Percentiles rank a stretch among this genome's conserved stretches.
Conservation (phyloP, 768 basidiomycete genomes). For the Cystoderma amianthinum region DNA sequence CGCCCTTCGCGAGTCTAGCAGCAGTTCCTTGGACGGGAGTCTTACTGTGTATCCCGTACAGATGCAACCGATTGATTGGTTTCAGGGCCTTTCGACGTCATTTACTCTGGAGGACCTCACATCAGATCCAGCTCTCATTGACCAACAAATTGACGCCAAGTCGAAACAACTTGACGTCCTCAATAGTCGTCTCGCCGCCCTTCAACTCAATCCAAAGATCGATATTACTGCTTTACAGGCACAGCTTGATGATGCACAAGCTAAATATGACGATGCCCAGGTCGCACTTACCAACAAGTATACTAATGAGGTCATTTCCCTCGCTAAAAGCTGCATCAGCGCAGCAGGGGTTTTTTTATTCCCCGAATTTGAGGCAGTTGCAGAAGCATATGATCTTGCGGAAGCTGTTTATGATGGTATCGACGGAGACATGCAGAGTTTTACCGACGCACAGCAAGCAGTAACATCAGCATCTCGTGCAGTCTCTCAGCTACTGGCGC, state of each 20-base stretch:
- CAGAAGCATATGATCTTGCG: background rate
- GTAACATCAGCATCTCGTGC: background rate
- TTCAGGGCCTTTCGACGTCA: conserved; percentile 12
- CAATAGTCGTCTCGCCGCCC: conserved; percentile 9
- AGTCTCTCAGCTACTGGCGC: background rate
- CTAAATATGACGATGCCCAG: conserved; percentile 6
- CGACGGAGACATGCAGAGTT: background rate
- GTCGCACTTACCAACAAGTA: conserved; percentile 7
- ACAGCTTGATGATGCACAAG: conserved; percentile 6
- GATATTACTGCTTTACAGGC: conserved; percentile 5
- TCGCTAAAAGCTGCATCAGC: conserved; percentile 11
- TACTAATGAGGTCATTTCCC: conserved; percentile 8
- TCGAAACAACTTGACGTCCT: conserved; percentile 11
- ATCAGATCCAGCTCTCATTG: conserved; percentile 9
- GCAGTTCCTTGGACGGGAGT: conserved; percentile 12
- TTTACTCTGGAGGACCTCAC: conserved; percentile 15
- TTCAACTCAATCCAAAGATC: conserved; percentile 6
- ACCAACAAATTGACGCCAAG: conserved; percentile 10
- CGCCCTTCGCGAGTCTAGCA: conserved; percentile 12
- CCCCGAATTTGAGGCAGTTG: conserved; percentile 3
- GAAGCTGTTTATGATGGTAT: background rate
- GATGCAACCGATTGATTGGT: conserved; percentile 14
- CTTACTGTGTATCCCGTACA: conserved; percentile 13
- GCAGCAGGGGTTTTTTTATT: conserved; percentile 1
- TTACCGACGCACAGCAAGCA: background rate